Evolutionary conservation across 208 protist species (phyloP).

Genomic region (Strigomonas galati): DNA sequence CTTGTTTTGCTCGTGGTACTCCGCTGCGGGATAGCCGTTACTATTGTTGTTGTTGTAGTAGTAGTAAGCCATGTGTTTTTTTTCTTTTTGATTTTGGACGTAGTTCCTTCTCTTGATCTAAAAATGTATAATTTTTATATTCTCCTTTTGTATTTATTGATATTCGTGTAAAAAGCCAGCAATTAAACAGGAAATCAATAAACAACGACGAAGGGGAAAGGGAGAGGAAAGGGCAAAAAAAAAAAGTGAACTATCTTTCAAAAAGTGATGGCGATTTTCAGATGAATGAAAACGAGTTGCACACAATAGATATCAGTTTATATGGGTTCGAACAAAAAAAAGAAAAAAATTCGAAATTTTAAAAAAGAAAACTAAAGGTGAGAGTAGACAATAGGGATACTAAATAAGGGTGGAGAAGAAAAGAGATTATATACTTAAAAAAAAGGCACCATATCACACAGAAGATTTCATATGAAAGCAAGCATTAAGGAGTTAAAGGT

Average conservation of each 20-base stretch:
- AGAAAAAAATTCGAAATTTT: background rate
- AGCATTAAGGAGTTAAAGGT: too few relatives aligned
- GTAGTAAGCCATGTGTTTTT: background rate
- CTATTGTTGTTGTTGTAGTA: too few relatives aligned
- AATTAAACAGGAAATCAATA: conserved; percentile 4
- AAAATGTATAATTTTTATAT: too few relatives aligned
- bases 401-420: background rate
- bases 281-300: background rate
- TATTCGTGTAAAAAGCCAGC: background rate
- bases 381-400: conserved; percentile 39
- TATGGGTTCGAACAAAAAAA: background rate
- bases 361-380: conserved; percentile 35
- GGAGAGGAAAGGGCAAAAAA: background rate
- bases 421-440: too few relatives aligned
- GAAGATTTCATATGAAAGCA: too few relatives aligned
- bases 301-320: background rate
- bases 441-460: too few relatives aligned
- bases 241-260: conserved; percentile 3
- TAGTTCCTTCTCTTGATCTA: too few relatives aligned
- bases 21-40: too few relatives aligned
- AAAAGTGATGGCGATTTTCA: background rate
- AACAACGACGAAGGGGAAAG: background rate
- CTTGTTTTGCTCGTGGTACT: too few relatives aligned
- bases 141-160: too few relatives aligned
- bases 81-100: background rate